Conservation (phyloP, 306 rosid genomes). For the Neltuma alba region DNA sequence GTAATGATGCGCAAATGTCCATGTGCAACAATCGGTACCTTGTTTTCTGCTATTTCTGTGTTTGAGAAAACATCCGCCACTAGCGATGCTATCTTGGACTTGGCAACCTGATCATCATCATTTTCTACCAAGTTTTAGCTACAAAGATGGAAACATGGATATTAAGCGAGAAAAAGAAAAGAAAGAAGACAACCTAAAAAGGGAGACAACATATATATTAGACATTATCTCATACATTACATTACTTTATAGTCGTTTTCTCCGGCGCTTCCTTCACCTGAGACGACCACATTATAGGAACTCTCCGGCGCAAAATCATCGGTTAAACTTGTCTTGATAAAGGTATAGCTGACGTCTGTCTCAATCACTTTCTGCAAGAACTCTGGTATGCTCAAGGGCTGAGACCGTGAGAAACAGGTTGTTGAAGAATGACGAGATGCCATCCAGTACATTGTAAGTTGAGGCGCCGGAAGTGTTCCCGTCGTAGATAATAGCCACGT, state of each 20-base stretch:
- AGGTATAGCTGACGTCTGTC: slow-evolving; percentile 76
- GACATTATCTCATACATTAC: slow-evolving; percentile 92
- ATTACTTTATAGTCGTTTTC: slow-evolving; percentile 98
- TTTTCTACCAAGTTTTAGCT: slow-evolving; percentile 16
- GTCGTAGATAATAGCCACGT: slow-evolving; percentile 81
- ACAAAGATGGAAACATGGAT: slow-evolving; percentile 29
- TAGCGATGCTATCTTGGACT: slow-evolving; percentile 78
- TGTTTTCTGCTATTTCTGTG: slow-evolving; percentile 90
- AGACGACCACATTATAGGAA: slow-evolving; percentile 73
- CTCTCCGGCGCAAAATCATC: slow-evolving; percentile 83
- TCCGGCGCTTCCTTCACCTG: slow-evolving; percentile 66
- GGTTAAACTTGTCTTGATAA: slow-evolving; percentile 79
- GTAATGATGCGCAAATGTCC: background rate
- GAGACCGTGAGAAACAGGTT: slow-evolving; percentile 75
- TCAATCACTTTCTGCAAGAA: slow-evolving; percentile 72
- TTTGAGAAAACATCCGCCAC: slow-evolving; percentile 91
- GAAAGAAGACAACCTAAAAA: background rate
- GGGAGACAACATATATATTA: slow-evolving; percentile 33
- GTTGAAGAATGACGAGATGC: slow-evolving; percentile 82
- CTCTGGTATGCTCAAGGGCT: slow-evolving; percentile 58
- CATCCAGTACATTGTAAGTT: slow-evolving; percentile 88
- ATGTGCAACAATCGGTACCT: slow-evolving; percentile 51
- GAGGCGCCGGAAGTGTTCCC: slow-evolving; percentile 41
- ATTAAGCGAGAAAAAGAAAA: background rate
- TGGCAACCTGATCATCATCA: slow-evolving; percentile 59